These are phyloP conservation scores for Fusarium chaquense DNA, from an alignment of 2,329 filamentous ascomycete species.

Conservation along the genomic window DNA sequence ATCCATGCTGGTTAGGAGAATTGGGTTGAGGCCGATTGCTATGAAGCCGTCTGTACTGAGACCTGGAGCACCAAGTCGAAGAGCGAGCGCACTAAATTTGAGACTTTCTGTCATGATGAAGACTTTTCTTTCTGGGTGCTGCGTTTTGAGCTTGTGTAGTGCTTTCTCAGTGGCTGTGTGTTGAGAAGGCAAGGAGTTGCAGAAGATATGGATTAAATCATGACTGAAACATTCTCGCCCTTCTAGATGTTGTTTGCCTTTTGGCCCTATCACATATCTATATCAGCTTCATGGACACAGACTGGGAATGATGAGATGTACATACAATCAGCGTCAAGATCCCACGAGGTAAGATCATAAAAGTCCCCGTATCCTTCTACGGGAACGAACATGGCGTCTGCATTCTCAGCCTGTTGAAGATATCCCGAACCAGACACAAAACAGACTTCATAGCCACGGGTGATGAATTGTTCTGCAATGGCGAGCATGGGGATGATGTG, in stretches of 20 bases:
- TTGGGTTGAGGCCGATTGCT: conserved; percentile 7
- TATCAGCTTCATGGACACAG: neutral
- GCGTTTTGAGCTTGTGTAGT: neutral
- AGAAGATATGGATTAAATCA: conserved; percentile 6
- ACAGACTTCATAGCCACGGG: neutral
- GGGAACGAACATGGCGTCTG: neutral
- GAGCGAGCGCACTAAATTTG: neutral
- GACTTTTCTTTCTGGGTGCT: neutral
- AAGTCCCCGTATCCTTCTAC: conserved; percentile 5
- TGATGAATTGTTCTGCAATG: conserved; percentile 2
- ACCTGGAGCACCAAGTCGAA: neutral
- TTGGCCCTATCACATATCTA: neutral
- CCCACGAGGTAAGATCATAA: conserved; percentile 2
- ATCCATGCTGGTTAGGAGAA: conserved; percentile 5
- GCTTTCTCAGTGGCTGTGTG: neutral
- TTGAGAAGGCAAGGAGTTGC: neutral
- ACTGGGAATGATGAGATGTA: neutral
- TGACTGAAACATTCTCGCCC: conserved; percentile 4
- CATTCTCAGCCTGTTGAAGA: neutral
- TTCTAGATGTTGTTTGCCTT: neutral
- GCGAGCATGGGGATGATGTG: conserved; percentile 11
- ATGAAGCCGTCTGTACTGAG: conserved; percentile 4
- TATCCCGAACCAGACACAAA: conserved; percentile 3
- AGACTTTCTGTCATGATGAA: conserved; percentile 10
- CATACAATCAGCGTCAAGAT: conserved; percentile 1